Evolutionary conservation across 1,139 yeast genomes (phyloP), one percentile per base, ranked within the genome.

Genomic region (Candida anutae): DNA sequence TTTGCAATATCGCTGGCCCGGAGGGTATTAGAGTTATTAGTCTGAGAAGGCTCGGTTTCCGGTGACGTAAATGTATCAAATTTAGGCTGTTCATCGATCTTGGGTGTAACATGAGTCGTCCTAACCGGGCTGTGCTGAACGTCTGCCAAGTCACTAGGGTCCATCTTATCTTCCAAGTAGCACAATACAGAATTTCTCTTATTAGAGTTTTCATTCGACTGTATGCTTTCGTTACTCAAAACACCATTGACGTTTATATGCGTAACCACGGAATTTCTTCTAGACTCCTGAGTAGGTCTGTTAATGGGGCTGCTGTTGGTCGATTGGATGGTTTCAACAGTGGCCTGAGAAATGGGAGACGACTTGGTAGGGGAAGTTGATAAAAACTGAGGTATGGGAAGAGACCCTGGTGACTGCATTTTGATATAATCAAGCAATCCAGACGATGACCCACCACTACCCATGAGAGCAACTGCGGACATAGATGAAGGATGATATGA

Each of bases 401-500:
- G 39, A 21, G 43, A 45, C 17, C 43, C 37, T n/a, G 57, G 55
- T 4, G 58, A 46, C 6, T 63, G 61, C 16, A 54, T 50, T 35
- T 55, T 57, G 30, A 57, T 48, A 30, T 50, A 55, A 19, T 59
- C 65, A 22, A 48, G 41, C 12, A 50, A 37, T n/a, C 38, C 51
- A 5, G 57, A 45, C 9, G 52, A 32, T 31, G 44, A 46, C 15
- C 40, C 38, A 25, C 33, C 39, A 25, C 36, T 42, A 19, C 42
- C 37, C 4, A 45, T 39, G 33, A 54, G 45, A 23, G 57, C 44
- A n/a, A 61, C 46, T 4, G 65, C 57, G 6, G 63, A 43, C 56
- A 61, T 53, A n/a, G 69, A 61, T 16, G 63, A 58, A 9, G 93
- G 90, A 46, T 81, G 88, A 46, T 78, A 81, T 6, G 88, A 79